Evolutionary conservation across 345 rosid genomes (phyloP), one percentile per base, ranked within the genome.

Genomic region (Durio zibethinus): DNA sequence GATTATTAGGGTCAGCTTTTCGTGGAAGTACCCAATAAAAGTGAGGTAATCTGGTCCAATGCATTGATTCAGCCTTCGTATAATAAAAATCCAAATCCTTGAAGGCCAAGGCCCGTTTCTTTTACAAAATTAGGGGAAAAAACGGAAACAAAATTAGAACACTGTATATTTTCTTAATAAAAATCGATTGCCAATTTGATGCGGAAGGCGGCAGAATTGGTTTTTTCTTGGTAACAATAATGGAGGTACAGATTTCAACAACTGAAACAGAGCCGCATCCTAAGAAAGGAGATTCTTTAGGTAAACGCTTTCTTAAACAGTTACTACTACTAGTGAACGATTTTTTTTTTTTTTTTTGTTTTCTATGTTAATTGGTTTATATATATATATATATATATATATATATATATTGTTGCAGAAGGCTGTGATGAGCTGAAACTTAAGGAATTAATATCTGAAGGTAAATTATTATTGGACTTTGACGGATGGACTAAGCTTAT

Each of bases 401-500:
- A n/a, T n/a, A n/a, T n/a, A n/a, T n/a, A n/a, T n/a, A n/a, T 78
- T 77, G 38, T 9, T 10, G 15, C 85, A 86, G 90, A 78, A 81
- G 81, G 77, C 47, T 27, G 84, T 45, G 88, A 82, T 27, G 85
- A 84, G 77, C 73, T 77, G 74, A 83, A 78, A 65, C 81, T 92
- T 52, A 61, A 63, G 77, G 84, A 83, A 75, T 43, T 83, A 0
- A 62, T 88, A 18, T 78, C 85, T 38, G 62, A 77, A 36, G 93
- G 83, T 36, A 75, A 80, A 59, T 86, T 20, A 1, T 52, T 4
- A 33, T 33, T 90, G 35, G 83, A 87, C 31, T 92, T 90, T 73
- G 88, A 89, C 73, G 93, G 90, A 10, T 92, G 94, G 97, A 81
- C 88, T 79, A 84, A 85, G 10, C 87, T 90, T 61, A 86, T 90